Evolutionary conservation across 306 rosid species (phyloP), one percentile per base, ranked within the genome.

Genomic region (Prunus kanzakura): DNA sequence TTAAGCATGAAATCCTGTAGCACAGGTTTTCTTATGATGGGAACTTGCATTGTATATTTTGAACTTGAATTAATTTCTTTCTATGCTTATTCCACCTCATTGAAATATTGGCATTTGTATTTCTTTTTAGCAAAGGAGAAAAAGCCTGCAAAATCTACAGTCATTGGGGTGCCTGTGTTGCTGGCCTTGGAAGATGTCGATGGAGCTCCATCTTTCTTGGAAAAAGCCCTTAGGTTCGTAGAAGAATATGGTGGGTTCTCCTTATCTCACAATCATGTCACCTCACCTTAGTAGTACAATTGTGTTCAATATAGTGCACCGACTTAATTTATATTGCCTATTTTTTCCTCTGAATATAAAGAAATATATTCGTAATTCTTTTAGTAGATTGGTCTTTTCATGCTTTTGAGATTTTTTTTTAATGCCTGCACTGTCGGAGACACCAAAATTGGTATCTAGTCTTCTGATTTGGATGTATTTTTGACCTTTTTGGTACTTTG

Each of bases 181-280:
- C 94, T 93, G 82, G 98, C 98, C 69, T 71, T 96, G 84, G 99
- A 96, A 82, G 99, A 96, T 71, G 96, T 83, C 65, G 98, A 96
- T 82, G 99, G 99, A 82, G 67, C 93, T 76, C 98, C 99, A 27
- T 87, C 98, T 71, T 96, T 96, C 85, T 82, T 96, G 83, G 99
- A 96, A 87, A 96, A 96, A 87, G 97, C 97, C 70, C 89, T 96
- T 38, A 86, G 78, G 66, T 96, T 90, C 47, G 74, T 96, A 38
- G 99, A 96, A 87, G 88, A 82, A 51, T 85, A 91, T 45, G 99
- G 99, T 96, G 78, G 55, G 89, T 83, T 78, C 64, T 57, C 15
- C 47, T 69, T 64, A 61, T 47, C 47, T 56, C 38, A 6, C 41
- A 41, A 70, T 25, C 73, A 20, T 77, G 3, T 62, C 49, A 73